Conservation (phyloP, 768 basidiomycete genomes). For the Xerocomellus dryophilus region DNA sequence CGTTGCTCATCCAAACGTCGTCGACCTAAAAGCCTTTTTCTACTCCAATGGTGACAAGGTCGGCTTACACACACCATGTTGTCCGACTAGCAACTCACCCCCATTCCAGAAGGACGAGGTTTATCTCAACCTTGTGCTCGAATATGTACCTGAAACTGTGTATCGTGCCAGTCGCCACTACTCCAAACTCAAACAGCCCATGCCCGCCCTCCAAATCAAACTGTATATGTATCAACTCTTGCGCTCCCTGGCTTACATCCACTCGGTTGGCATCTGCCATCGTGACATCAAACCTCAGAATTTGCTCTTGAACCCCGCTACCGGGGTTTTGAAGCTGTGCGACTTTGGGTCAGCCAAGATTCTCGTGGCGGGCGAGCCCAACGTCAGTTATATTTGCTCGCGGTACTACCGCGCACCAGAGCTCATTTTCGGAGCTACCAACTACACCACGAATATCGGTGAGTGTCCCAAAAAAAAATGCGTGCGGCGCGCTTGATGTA, state of each 20-base stretch:
- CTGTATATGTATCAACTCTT: conserved; percentile 99
- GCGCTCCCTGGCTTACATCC: conserved; percentile 97
- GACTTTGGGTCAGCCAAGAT: conserved; percentile 99
- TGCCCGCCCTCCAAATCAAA: conserved; percentile 99
- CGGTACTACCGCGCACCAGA: conserved; percentile 99
- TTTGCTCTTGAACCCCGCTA: conserved; percentile 92
- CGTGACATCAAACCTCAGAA: conserved; percentile 99
- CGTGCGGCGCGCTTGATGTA: conserved; percentile 4
- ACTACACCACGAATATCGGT: conserved; percentile 99
- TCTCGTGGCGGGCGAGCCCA: conserved; percentile 94
- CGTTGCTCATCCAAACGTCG: conserved; percentile 95
- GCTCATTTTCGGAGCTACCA: conserved; percentile 98
- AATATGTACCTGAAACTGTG: conserved; percentile 99
- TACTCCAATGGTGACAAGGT: conserved; percentile 99
- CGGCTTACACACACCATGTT: conserved; percentile 20
- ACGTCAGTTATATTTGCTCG: conserved; percentile 99
- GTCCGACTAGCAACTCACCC: conserved; percentile 7
- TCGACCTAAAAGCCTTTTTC: conserved; percentile 97
- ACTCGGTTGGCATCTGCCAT: conserved; percentile 99
- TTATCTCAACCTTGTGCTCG: conserved; percentile 97
- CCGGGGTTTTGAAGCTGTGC: conserved; percentile 95
- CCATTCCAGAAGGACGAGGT: conserved; percentile 91
- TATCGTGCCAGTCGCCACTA: conserved; percentile 99
- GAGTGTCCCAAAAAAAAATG: conserved; percentile 30
- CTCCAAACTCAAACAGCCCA: conserved; percentile 98